Percentiles rank a stretch among this genome's conserved stretches.
Evolutionary conservation across 257 asterid species (phyloP).

Genomic region (Petunia secreta): DNA sequence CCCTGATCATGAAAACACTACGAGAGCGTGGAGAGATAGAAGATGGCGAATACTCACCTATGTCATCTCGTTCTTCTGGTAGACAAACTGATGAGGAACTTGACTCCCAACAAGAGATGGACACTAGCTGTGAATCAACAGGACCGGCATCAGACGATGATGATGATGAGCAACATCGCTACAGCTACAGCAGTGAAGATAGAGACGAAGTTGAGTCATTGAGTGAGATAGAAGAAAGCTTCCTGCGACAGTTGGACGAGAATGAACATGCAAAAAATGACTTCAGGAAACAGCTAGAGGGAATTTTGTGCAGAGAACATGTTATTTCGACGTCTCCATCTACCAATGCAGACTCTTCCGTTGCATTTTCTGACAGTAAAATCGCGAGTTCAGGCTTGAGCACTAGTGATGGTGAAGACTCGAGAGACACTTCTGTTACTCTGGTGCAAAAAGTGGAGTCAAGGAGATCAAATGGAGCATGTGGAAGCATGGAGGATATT

Average conservation of each 20-base stretch:
- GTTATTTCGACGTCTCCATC: conserved; percentile 48
- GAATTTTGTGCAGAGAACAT: conserved; percentile 59
- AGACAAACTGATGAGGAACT: conserved; percentile 59
- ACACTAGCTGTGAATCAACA: conserved; percentile 67
- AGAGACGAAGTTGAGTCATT: conserved; percentile 67
- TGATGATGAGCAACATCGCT: conserved; percentile 44
- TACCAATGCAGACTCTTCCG: conserved; percentile 49
- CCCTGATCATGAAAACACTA: conserved; percentile 69
- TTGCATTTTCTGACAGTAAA: conserved; percentile 51
- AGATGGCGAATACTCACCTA: conserved; percentile 60
- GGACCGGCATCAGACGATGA: conserved; percentile 55
- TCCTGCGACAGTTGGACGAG: conserved; percentile 72
- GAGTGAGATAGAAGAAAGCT: conserved; percentile 76
- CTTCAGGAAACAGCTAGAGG: conserved; percentile 75
- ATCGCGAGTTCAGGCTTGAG: conserved; percentile 53
- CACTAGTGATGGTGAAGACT: conserved; percentile 71
- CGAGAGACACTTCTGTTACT: conserved; percentile 38
- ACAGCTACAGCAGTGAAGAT: conserved; percentile 53
- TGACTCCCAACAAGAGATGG: conserved; percentile 77
- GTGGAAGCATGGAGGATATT: conserved; percentile 29
- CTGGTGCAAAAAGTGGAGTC: conserved; percentile 30
- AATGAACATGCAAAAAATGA: conserved; percentile 78
- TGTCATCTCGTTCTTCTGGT: conserved; percentile 63
- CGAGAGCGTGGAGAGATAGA: conserved; percentile 73
- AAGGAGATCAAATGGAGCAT: conserved; percentile 20